Base-by-base conservation (phyloP, 345 rosid genomes). In the Excoecaria agallocha region DNA sequence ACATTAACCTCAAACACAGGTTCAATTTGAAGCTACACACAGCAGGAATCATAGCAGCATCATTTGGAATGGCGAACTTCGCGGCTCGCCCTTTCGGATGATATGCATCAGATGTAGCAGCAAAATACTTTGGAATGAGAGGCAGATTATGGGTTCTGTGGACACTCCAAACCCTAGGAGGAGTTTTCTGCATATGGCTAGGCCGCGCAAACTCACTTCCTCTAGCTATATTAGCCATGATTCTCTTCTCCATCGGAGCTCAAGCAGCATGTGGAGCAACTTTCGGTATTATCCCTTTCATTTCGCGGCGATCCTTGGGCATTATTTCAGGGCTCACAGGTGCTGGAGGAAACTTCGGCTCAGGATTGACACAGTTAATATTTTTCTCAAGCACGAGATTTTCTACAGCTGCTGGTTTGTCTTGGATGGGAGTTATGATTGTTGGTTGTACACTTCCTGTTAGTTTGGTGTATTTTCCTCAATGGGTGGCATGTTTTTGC, bases 261-360 rank as follows among this genome's bases (percentile, higher is more conserved):
- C 97, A 91, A 82, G 93, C 98, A 0, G 93, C 98, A 2, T 93
- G 98, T 8, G 95, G 98, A 13, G 97, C 97, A 1, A 89, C 89
- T 6, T 93, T 91, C 5, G 96, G 92, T 4, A 74, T 93, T 63
- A 87, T 91, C 43, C 94, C 94, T 1, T 93, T 91, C 86, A 78
- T 93, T 62, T 91, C 93, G 0, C 81, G 97, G 16, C 85, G 91
- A 20, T 93, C 94, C 41, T 67, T 93, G 51, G 96, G 98, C 0
- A 85, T 93, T 76, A 89, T 93, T 17, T 91, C 93, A 0, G 97
- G 98, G 16, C 77, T 93, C 13, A 89, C 92, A 0, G 94, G 93
- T 1, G 98, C 92, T 0, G 93, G 93, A 25, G 97, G 93, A 6
- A 91, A 91, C 78, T 91, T 91, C 8, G 93, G 94, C 0, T 91